Evolutionary conservation across 2,329 filamentous ascomycete genomes (phyloP).

Genomic region (Colletotrichum viniferum): DNA sequence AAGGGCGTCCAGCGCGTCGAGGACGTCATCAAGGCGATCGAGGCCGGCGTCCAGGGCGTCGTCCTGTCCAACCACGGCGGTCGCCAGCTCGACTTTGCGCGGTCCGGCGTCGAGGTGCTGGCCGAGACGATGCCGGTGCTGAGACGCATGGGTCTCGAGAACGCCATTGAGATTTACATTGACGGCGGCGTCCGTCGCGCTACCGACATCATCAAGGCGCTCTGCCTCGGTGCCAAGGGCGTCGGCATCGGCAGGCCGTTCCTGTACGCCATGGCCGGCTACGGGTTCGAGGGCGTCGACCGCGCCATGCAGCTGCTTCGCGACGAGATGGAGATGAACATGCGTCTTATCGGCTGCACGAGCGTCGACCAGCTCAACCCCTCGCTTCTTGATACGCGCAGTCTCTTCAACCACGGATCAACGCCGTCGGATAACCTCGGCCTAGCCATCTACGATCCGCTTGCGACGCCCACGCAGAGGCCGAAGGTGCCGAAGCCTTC

Average conservation of each 20-base stretch:
- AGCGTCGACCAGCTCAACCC: slow-evolving; percentile 80
- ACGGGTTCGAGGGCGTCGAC: slow-evolving; percentile 86
- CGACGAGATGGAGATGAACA: slow-evolving; percentile 99
- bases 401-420: slow-evolving; percentile 60
- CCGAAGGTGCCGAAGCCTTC: slow-evolving; percentile 39
- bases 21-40: slow-evolving; percentile 87
- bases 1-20: slow-evolving; percentile 98
- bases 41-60: slow-evolving; percentile 83
- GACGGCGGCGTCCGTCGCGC: slow-evolving; percentile 90
- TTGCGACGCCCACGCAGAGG: slow-evolving; percentile 56
- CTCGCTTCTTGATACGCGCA: slow-evolving; percentile 78
- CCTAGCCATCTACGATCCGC: slow-evolving; percentile 55
- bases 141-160: slow-evolving; percentile 72
- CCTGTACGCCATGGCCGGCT: slow-evolving; percentile 93
- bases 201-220: slow-evolving; percentile 93
- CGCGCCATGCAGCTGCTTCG: slow-evolving; percentile 90
- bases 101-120: slow-evolving; percentile 86
- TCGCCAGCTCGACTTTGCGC: slow-evolving; percentile 89
- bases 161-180: slow-evolving; percentile 84
- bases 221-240: slow-evolving; percentile 89
- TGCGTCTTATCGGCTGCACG: slow-evolving; percentile 86
- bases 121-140: slow-evolving; percentile 92
- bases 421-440: slow-evolving; percentile 55
- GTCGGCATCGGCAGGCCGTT: slow-evolving; percentile 96
- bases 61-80: slow-evolving; percentile 97